These are phyloP conservation scores for Paspalum notatum DNA, from an alignment of 176 grass and related monocot genomes.

Conservation along the genomic window DNA sequence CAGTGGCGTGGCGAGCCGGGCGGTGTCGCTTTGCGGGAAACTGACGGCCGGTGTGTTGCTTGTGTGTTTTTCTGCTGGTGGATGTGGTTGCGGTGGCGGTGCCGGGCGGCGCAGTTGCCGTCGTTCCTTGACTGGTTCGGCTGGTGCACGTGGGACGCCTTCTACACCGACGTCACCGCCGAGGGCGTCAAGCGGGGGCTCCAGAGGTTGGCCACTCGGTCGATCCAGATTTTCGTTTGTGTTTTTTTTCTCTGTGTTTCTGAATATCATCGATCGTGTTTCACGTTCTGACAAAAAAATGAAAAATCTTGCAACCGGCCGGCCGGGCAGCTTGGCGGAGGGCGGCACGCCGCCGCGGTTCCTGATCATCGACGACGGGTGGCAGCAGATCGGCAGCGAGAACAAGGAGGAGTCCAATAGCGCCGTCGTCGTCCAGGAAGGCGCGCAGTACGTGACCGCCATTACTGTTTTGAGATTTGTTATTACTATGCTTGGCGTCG, in stretches of 20 bases:
- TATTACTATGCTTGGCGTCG: no score
- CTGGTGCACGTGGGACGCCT: conserved; percentile 97
- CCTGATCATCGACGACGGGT: conserved; percentile 85
- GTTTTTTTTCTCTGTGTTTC: background rate
- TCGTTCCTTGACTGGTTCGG: conserved; percentile 89
- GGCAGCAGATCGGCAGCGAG: conserved; percentile 82
- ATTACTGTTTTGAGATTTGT: no score
- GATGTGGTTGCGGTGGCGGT: background rate
- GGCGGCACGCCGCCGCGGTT: conserved; percentile 76
- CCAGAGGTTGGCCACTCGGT: background rate
- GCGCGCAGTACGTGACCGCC: conserved; percentile 51
- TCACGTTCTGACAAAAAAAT: no score
- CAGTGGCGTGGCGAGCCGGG: background rate
- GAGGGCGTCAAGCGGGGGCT: conserved; percentile 70
- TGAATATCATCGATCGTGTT: no score
- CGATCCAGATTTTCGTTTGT: background rate
- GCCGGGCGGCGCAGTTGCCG: conserved; percentile 41
- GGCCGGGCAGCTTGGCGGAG: conserved; percentile 48
- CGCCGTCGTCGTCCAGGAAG: conserved; percentile 62
- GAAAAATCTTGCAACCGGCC: no score
- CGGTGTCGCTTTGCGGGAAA: background rate
- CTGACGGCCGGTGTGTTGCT: no score
- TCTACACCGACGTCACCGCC: conserved; percentile 88
- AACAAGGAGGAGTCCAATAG: conserved; percentile 28
- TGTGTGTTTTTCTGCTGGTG: no score